These are phyloP conservation scores for Pterulicium gracile DNA, from an alignment of 1,284 basidiomycete species.

Conservation along the genomic window DNA sequence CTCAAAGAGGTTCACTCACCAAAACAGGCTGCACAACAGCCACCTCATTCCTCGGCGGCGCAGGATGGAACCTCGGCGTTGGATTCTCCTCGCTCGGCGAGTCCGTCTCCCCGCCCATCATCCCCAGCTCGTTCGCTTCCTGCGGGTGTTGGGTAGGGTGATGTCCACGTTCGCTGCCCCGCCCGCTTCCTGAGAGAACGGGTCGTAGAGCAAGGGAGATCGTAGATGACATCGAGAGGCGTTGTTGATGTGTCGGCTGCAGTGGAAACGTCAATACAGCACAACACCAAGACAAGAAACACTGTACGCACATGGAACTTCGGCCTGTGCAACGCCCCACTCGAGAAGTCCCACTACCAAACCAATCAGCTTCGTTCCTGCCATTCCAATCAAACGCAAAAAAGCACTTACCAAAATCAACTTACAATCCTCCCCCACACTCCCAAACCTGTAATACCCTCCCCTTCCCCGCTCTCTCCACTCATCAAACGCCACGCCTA, in stretches of 20 bases:
- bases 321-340: conserved; percentile 64
- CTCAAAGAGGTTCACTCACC: too few species aligned
- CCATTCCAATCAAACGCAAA: not conserved
- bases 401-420: conserved; percentile 58
- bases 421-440: conserved; percentile 92
- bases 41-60: conserved; percentile 82
- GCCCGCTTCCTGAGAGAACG: conserved; percentile 23
- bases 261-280: conserved; percentile 11
- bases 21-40: conserved; percentile 87
- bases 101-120: too few species aligned
- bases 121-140: too few species aligned
- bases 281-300: not conserved
- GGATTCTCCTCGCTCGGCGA: conserved; percentile 20
- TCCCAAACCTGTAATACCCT: conserved; percentile 83
- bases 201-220: conserved; percentile 58
- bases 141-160: too few species aligned
- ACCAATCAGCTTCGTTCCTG: conserved; percentile 7
- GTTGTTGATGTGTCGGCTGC: conserved; percentile 49
- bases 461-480: conserved; percentile 76
- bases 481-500: conserved; percentile 83
- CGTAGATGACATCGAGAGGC: conserved; percentile 66
- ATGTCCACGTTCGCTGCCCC: not conserved
- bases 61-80: conserved; percentile 65
- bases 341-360: conserved; percentile 83
- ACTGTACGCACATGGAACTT: conserved; percentile 39